phyloP scores from a whole-genome alignment of 2,329 filamentous ascomycete species.

The Fusarium veterinarium region DNA sequence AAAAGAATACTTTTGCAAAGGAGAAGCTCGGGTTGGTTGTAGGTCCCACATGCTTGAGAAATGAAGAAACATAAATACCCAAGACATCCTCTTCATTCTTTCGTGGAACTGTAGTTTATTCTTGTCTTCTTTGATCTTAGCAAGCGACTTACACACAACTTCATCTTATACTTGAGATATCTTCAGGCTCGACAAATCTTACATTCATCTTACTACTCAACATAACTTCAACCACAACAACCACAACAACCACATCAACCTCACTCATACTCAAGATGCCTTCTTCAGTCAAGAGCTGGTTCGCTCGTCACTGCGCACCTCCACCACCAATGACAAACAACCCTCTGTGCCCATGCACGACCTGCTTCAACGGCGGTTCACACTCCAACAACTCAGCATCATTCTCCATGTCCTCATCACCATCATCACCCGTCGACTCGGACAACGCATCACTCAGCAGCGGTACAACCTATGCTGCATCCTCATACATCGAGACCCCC shows the following conservation, averaged over 20 bases:
- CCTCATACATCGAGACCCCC: conserved; percentile 37
- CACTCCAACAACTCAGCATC: conserved; percentile 31
- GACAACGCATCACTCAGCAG: conserved; percentile 43
- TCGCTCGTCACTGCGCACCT: conserved; percentile 55
- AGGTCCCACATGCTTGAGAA: conserved; percentile 30
- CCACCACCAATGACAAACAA: conserved; percentile 51
- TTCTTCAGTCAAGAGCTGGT: conserved; percentile 52
- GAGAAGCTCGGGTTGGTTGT: conserved; percentile 20
- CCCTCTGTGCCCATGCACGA: conserved; percentile 52
- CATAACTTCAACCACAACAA: neutral
- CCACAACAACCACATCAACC: neutral
- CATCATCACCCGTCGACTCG: conserved; percentile 23
- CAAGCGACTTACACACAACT: neutral
- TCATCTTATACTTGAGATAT: neutral
- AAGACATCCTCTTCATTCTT: conserved; percentile 10
- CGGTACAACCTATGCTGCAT: conserved; percentile 31
- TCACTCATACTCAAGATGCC: conserved; percentile 43
- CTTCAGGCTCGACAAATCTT: neutral
- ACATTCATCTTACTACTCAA: neutral
- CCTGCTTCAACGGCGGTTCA: conserved; percentile 48
- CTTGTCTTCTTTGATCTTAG: conserved; percentile 8
- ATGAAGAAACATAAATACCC: conserved; percentile 42
- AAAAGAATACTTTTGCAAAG: neutral
- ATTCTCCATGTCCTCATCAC: conserved; percentile 21
- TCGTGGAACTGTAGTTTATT: neutral